Evolutionary conservation across 495 filamentous ascomycete genomes (phyloP).

Genomic region (Trichocladium uniseriatum): DNA sequence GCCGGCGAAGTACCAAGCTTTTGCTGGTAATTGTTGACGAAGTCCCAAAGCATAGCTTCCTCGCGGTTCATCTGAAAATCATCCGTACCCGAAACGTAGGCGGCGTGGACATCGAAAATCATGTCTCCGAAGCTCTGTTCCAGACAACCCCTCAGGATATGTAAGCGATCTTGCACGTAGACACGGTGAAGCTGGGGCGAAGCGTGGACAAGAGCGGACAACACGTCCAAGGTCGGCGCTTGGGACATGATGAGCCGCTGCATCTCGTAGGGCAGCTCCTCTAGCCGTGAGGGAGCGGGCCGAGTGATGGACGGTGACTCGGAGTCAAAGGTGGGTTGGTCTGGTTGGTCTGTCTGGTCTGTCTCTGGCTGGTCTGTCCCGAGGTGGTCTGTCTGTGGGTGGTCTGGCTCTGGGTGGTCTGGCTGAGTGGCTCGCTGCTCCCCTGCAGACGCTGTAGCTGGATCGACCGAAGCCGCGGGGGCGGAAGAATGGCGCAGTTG

Average conservation of each 20-base stretch:
- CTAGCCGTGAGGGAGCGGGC: neutral
- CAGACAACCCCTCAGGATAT: neutral
- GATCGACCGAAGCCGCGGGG: no score
- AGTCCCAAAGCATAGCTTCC: neutral
- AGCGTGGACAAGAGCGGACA: conserved; percentile 1
- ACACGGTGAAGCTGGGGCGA: neutral
- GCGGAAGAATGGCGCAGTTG: no score
- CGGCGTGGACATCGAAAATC: neutral
- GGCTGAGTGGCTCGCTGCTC: no score
- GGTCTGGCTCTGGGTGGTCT: no score
- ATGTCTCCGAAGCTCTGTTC: neutral
- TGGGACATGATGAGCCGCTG: neutral
- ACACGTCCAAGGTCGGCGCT: neutral
- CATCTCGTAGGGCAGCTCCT: neutral
- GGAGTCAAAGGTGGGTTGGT: no score
- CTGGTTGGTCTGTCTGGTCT: no score
- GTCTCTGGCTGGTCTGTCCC: no score
- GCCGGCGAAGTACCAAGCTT: neutral
- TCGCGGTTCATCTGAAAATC: neutral
- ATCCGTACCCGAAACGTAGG: neutral
- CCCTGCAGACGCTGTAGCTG: no score
- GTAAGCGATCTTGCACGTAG: neutral
- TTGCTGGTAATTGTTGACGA: neutral
- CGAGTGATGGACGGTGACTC: no score
- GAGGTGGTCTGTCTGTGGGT: no score